These are phyloP conservation scores for Nannochloris sp. DNA, from an alignment of 139 green algal species.

Conservation along the genomic window DNA sequence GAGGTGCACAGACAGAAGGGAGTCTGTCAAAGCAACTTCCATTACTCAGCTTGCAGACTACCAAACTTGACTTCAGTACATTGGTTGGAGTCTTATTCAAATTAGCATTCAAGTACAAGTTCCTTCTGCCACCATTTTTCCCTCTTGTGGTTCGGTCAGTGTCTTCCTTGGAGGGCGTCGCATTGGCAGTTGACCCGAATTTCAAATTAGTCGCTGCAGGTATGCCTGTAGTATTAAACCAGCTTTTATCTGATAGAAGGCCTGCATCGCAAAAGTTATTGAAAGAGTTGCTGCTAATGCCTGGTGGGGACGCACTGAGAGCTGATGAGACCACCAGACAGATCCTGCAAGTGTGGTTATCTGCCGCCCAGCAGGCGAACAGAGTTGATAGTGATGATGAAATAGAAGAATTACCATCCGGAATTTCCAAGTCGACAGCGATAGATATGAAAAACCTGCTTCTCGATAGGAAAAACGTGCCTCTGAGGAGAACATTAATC, in stretches of 20 bases:
- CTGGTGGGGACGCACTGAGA: slow-evolving; percentile 13
- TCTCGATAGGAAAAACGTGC: slow-evolving; percentile 22
- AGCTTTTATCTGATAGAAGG: slow-evolving; percentile 29
- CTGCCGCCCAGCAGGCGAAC: slow-evolving; percentile 14
- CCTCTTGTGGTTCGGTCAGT: slow-evolving; percentile 88
- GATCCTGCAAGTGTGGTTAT: slow-evolving; percentile 29
- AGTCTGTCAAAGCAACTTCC: slow-evolving; percentile 12
- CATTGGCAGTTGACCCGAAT: slow-evolving; percentile 37
- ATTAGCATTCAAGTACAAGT: slow-evolving; percentile 83
- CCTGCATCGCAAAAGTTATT: slow-evolving; percentile 21
- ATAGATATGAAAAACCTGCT: slow-evolving; percentile 13
- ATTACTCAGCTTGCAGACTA: slow-evolving; percentile 25
- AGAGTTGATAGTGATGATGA: not conserved
- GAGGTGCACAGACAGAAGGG: too few relatives aligned
- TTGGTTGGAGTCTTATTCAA: slow-evolving; percentile 89
- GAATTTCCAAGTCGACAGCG: not conserved
- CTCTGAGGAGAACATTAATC: slow-evolving; percentile 20
- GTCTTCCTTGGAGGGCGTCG: slow-evolving; percentile 86
- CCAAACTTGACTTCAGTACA: slow-evolving; percentile 85
- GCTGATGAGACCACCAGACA: slow-evolving; percentile 26
- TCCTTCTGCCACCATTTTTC: slow-evolving; percentile 85
- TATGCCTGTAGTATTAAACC: slow-evolving; percentile 33
- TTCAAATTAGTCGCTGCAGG: slow-evolving; percentile 78
- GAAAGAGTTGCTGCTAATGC: slow-evolving; percentile 21
- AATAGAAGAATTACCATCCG: not conserved